Percentiles rank a stretch among this genome's conserved stretches.
These are phyloP conservation scores for Acrasis kona DNA, from an alignment of 78 protist species.

Conservation along the genomic window DNA sequence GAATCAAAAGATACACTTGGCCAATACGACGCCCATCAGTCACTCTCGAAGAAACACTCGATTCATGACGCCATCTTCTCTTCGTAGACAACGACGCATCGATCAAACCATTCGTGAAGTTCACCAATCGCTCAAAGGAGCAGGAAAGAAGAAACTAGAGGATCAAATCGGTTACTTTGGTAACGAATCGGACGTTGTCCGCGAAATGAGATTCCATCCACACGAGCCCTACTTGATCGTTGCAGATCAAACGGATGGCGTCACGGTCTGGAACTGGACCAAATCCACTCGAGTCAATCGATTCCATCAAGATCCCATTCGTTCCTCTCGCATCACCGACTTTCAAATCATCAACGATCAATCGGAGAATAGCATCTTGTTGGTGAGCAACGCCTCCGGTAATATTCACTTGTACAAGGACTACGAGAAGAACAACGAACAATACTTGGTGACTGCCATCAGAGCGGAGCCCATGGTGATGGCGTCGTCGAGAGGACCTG, in stretches of 20 bases:
- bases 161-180: slow-evolving; percentile 28
- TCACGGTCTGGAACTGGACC: slow-evolving; percentile 57
- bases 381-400: slow-evolving; percentile 58
- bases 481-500: slow-evolving; percentile 20
- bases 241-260: slow-evolving; percentile 33
- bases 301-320: slow-evolving; percentile 40
- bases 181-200: slow-evolving; percentile 17
- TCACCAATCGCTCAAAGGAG: slow-evolving; percentile 2
- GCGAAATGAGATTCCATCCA: slow-evolving; percentile 47
- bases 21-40: background rate
- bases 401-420: slow-evolving; percentile 53
- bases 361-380: slow-evolving; percentile 18
- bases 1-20: background rate
- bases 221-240: slow-evolving; percentile 27
- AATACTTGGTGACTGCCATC: background rate
- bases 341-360: slow-evolving; percentile 40
- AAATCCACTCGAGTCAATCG: slow-evolving; percentile 14
- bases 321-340: slow-evolving; percentile 36
- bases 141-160: slow-evolving; percentile 24
- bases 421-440: background rate
- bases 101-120: no score
- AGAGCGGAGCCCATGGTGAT: slow-evolving; percentile 1
- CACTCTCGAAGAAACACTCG: background rate
- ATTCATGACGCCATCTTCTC: no score
- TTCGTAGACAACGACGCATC: no score